Conservation (phyloP, 192 early-diverging fungal genomes). For the Pilaira anomala region DNA sequence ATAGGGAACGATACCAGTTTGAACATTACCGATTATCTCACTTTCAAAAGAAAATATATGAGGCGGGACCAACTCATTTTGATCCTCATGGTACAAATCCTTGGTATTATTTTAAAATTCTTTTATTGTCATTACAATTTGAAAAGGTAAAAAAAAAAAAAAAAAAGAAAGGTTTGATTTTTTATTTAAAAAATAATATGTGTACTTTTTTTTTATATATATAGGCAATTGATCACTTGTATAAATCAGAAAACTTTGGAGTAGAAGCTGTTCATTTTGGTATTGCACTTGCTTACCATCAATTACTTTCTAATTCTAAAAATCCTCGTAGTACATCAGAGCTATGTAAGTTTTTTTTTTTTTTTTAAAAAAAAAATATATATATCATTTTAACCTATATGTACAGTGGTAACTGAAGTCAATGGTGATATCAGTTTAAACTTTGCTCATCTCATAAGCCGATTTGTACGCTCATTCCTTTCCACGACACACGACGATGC, state of each 20-base stretch:
- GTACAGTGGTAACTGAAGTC: conserved; percentile 14
- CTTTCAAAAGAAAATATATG: conserved; percentile 65
- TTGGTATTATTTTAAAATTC: conserved; percentile 77
- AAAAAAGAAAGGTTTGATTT: background rate
- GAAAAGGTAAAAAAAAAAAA: conserved; percentile 46
- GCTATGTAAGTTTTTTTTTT: conserved; percentile 38
- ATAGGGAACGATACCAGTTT: conserved; percentile 39
- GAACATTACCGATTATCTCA: conserved; percentile 68
- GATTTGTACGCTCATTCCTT: conserved; percentile 16
- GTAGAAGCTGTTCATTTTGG: conserved; percentile 92
- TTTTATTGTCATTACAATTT: conserved; percentile 86
- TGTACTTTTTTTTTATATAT: background rate
- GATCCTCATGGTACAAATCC: conserved; percentile 67
- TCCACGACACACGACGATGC: conserved; percentile 46
- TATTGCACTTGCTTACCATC: conserved; percentile 74
- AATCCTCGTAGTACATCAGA: conserved; percentile 44
- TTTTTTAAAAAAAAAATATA: no score
- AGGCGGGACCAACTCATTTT: conserved; percentile 74
- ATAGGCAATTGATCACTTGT: conserved; percentile 66
- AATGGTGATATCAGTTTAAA: conserved; percentile 37
- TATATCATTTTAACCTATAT: no score
- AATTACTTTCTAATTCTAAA: conserved; percentile 72
- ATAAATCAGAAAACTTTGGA: conserved; percentile 55
- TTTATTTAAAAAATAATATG: background rate
- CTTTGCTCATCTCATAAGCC: conserved; percentile 53